Evolutionary conservation across 345 rosid species (phyloP).

Genomic region (Eucalyptus urophylla): DNA sequence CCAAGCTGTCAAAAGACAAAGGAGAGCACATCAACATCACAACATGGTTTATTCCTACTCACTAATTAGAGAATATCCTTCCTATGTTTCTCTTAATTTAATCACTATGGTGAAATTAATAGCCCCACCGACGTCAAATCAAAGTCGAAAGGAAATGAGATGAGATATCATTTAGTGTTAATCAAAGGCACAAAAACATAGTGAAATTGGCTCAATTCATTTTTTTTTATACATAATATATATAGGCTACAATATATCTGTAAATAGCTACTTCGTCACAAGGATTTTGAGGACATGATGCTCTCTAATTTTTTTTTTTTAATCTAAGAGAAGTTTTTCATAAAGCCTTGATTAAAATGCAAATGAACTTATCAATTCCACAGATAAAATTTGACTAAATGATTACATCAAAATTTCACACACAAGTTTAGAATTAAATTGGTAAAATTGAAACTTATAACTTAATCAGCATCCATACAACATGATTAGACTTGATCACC

Average conservation of each 20-base stretch:
- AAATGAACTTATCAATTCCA: neutral
- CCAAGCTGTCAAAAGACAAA: neutral
- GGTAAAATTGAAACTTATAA: neutral
- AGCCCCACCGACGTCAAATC: neutral
- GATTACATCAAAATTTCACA: neutral
- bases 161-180: neutral
- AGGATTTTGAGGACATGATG: neutral
- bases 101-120: neutral
- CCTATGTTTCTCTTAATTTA: neutral
- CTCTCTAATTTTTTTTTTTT: neutral
- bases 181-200: neutral
- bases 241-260: neutral
- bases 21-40: neutral
- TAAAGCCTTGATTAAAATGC: neutral
- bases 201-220: neutral
- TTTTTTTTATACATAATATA: neutral
- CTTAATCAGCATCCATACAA: neutral
- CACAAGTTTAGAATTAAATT: neutral
- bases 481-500: rapidly evolving
- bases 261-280: neutral
- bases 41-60: neutral
- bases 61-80: neutral
- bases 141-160: neutral
- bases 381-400: neutral
- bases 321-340: neutral